Evolutionary conservation across 371 early-diverging fungal species (phyloP), one percentile per base, ranked within the genome.

Genomic region (Chytridiales sp.): DNA sequence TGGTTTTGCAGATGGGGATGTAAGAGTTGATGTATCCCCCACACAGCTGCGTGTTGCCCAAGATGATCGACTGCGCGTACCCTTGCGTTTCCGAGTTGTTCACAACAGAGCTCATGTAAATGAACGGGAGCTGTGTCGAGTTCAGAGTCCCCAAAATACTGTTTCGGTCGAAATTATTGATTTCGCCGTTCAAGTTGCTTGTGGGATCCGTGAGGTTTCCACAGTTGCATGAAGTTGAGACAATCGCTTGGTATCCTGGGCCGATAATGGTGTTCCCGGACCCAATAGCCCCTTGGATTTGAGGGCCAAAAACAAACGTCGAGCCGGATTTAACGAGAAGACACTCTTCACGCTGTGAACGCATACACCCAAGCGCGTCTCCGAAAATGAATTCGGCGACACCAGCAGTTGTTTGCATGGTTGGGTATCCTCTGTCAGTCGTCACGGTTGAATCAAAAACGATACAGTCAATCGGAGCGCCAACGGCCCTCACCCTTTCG

Each of bases 191-290:
- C n/a, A n/a, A n/a, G 5, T 5, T 0, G 5, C 27, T 31, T 24
- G 56, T 17, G 6, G 31, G 9, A 27, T 55, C 56, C 15, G 30
- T 39, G 3, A 41, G 42, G 36, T 43, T 42, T 9, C 38, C 31
- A 53, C 73, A 72, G 22, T 35, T 41, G 59, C 73, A 72, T 3
- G 29, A 30, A 1, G 68, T 44, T 2, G 9, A 22, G 29, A 72
- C 66, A 21, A 50, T 47, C 2, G 69, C 60, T 11, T 41, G 26
- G 46, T 50, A 68, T 4, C 73, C 73, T 19, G 21, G 44, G 8
- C 69, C 73, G 8, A 40, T 27, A 38, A 72, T 72, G 22, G 61
- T 72, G 41, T 65, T 61, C 11, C 66, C 69, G 57, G 66, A 44
- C 17, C 26, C 24, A 32, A 59, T 47, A 36, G 53, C 40, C 39